These are phyloP conservation scores for Pestalotiopsis fici DNA, from an alignment of 2,329 filamentous ascomycete genomes.

Conservation along the genomic window DNA sequence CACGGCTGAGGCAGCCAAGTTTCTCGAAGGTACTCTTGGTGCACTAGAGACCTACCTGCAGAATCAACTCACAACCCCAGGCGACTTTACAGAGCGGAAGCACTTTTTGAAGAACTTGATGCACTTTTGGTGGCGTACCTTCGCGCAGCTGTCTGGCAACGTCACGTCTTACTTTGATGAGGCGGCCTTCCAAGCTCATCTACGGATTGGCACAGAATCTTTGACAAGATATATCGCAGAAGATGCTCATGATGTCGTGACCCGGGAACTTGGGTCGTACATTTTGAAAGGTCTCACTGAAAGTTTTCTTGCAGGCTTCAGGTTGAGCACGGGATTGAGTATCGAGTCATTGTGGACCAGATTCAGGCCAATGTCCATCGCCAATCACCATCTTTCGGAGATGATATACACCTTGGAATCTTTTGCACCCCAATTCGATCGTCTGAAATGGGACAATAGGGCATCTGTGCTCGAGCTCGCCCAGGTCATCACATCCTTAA, in stretches of 20 bases:
- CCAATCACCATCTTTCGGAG: conserved; percentile 44
- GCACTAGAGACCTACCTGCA: conserved; percentile 45
- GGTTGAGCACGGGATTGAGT: conserved; percentile 71
- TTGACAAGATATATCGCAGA: conserved; percentile 34
- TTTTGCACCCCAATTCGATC: conserved; percentile 61
- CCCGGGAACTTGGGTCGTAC: conserved; percentile 37
- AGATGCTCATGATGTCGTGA: conserved; percentile 20
- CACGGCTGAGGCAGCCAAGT: conserved; percentile 54
- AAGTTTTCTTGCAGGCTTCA: conserved; percentile 70
- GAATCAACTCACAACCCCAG: conserved; percentile 22
- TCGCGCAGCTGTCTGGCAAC: conserved; percentile 42
- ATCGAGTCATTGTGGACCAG: conserved; percentile 80
- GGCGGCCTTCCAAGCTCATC: conserved; percentile 64
- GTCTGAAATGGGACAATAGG: conserved; percentile 58
- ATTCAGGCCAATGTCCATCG: conserved; percentile 65
- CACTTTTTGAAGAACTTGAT: conserved; percentile 40
- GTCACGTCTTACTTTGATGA: conserved; percentile 51
- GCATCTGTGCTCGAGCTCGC: conserved; percentile 53
- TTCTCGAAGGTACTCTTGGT: conserved; percentile 46
- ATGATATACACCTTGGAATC: conserved; percentile 53
- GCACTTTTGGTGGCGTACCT: conserved; percentile 58
- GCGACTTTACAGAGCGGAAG: conserved; percentile 34
- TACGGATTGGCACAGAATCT: conserved; percentile 50
- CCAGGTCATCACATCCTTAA: conserved; percentile 54
- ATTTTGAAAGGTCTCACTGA: conserved; percentile 46